Evolutionary conservation across 495 filamentous ascomycete species (phyloP).

Genomic region (Hypoxylon perforatum): DNA sequence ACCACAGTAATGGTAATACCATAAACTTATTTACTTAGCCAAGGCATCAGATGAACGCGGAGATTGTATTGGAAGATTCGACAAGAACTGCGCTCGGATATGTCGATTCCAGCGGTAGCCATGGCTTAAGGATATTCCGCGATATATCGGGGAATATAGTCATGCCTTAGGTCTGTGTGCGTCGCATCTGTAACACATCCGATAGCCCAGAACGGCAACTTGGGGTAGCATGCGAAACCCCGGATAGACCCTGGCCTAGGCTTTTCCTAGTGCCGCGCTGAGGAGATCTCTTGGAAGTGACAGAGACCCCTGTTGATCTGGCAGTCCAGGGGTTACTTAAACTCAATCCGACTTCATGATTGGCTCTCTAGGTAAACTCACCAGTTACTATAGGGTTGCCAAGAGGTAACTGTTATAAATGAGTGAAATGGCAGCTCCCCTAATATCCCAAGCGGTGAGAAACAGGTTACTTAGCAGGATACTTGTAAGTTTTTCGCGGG

Average conservation of each 20-base stretch:
- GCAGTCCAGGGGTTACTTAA: neutral
- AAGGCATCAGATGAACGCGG: conserved; percentile 27
- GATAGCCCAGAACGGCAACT: conserved; percentile 31
- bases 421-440: conserved; percentile 5
- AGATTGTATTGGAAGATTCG: neutral
- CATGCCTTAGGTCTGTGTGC: conserved; percentile 30
- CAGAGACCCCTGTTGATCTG: conserved; percentile 30
- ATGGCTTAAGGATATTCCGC: conserved; percentile 9
- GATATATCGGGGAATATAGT: conserved; percentile 10
- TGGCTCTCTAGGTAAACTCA: neutral
- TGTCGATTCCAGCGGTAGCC: conserved; percentile 17
- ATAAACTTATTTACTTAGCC: conserved; percentile 13
- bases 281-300: conserved; percentile 30
- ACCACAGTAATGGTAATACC: conserved; percentile 1
- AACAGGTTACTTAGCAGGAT: neutral
- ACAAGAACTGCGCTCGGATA: conserved; percentile 26
- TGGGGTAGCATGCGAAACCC: conserved; percentile 33
- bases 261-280: conserved; percentile 18
- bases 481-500: conserved; percentile 3
- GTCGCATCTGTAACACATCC: conserved; percentile 43
- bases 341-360: conserved; percentile 23
- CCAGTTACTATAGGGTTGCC: neutral
- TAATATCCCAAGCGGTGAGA: conserved; percentile 4
- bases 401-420: neutral
- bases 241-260: conserved; percentile 13